These are phyloP conservation scores for Sarocladium oryzae DNA, from an alignment of 2,329 filamentous ascomycete genomes.

Conservation along the genomic window DNA sequence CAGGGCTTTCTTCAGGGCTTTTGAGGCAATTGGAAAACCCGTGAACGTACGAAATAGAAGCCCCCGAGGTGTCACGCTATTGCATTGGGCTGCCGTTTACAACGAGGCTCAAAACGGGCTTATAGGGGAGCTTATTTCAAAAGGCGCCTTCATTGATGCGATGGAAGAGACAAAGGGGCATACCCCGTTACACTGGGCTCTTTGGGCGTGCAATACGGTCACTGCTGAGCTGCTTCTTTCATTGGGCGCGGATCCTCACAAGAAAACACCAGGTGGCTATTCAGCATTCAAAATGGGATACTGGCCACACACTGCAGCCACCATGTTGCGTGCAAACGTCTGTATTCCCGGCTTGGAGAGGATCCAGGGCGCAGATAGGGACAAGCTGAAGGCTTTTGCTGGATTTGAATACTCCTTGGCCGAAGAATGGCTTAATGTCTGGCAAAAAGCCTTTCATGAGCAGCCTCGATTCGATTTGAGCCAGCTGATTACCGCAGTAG, in stretches of 20 bases:
- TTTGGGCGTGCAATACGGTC: neutral
- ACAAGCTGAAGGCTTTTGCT: too few relatives aligned
- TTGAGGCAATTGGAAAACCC: neutral
- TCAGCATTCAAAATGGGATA: neutral
- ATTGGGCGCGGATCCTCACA: neutral
- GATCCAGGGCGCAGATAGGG: neutral
- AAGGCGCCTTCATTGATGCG: neutral
- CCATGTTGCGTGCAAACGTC: neutral
- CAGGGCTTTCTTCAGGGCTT: neutral
- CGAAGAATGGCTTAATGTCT: neutral
- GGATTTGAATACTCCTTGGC: too few relatives aligned
- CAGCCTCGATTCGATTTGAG: neutral
- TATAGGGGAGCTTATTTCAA: neutral
- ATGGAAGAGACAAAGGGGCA: neutral
- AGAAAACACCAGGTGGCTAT: too few relatives aligned
- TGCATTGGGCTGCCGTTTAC: neutral
- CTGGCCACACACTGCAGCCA: neutral
- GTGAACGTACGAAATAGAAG: neutral
- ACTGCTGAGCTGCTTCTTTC: neutral
- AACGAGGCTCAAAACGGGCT: neutral
- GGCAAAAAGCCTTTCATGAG: neutral
- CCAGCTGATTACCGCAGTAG: neutral
- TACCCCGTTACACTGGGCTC: neutral
- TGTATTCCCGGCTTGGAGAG: neutral
- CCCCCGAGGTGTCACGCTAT: neutral